Percentiles rank a stretch among this genome's conserved stretches.
Conservation (phyloP, 78 protist species). For the Tieghemostelium lacteum region DNA sequence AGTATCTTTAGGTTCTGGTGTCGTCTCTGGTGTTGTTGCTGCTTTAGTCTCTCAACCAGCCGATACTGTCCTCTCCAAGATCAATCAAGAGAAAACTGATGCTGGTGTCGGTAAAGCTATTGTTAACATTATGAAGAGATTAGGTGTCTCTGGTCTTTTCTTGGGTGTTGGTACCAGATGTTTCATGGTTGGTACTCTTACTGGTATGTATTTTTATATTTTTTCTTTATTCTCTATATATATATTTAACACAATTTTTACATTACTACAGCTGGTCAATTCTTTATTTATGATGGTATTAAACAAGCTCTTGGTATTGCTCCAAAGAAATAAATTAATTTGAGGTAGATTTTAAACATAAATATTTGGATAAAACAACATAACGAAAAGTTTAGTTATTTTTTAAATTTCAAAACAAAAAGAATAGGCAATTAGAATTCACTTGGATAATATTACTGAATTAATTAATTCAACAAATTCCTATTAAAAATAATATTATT, state of each 20-base stretch:
- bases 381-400: too few relatives aligned
- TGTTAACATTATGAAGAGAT: conserved; percentile 60
- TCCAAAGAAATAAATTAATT: conserved; percentile 12
- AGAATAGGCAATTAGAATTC: too few relatives aligned
- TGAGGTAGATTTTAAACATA: too few relatives aligned
- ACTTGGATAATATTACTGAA: too few relatives aligned
- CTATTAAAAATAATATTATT: too few relatives aligned
- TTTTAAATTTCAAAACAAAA: too few relatives aligned
- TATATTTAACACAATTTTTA: background rate
- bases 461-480: too few relatives aligned
- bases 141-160: conserved; percentile 74
- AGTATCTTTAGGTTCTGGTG: conserved; percentile 93
- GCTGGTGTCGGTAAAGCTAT: conserved; percentile 76
- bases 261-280: background rate
- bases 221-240: too few relatives aligned
- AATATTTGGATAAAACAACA: too few relatives aligned
- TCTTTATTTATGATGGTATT: conserved; percentile 63
- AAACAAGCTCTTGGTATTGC: conserved; percentile 40
- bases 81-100: conserved; percentile 79
- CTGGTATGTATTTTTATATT: conserved; percentile 12
- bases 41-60: conserved; percentile 98
- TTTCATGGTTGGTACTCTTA: conserved; percentile 77
- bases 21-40: conserved; percentile 93
- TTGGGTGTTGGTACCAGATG: conserved; percentile 72
- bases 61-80: conserved; percentile 89